A percentile compares a stretch with the other conserved stretches of the same genome.
These are phyloP conservation scores for Schizosaccharomyces versatilis DNA, from an alignment of 1,139 yeast genomes.

Conservation along the genomic window DNA sequence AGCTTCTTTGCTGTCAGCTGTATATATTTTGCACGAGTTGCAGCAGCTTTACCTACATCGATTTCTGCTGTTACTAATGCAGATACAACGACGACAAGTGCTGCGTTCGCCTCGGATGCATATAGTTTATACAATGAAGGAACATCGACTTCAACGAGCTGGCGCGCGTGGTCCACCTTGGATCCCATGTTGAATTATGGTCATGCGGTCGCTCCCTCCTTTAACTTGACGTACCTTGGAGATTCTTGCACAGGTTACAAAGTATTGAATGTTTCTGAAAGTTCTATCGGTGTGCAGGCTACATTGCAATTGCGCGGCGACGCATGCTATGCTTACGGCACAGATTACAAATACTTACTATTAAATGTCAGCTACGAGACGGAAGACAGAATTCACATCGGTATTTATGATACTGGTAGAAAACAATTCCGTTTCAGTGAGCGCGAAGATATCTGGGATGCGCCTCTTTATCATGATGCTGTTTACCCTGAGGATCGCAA, in stretches of 20 bases:
- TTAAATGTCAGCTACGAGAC: conserved; percentile 20
- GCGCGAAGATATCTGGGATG: conserved; percentile 15
- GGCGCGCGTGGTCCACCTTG: too few relatives aligned
- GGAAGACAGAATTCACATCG: conserved; percentile 17
- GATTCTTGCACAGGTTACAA: not conserved
- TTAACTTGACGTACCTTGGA: not conserved
- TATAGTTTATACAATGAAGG: too few relatives aligned
- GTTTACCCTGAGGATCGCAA: conserved; percentile 14
- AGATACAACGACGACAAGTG: too few relatives aligned
- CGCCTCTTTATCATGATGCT: conserved; percentile 14
- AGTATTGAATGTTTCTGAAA: not conserved
- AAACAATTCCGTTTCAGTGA: conserved; percentile 19
- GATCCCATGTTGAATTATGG: too few relatives aligned
- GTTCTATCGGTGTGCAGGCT: conserved; percentile 14
- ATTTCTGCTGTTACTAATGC: too few relatives aligned
- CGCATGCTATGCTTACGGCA: conserved; percentile 20
- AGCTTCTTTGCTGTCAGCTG: too few relatives aligned
- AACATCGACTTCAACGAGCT: too few relatives aligned
- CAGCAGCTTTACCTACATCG: too few relatives aligned
- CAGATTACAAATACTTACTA: conserved; percentile 18
- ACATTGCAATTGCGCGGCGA: conserved; percentile 14
- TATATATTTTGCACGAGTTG: too few relatives aligned
- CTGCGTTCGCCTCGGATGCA: too few relatives aligned
- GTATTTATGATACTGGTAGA: conserved; percentile 17
- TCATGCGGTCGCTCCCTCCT: too few relatives aligned